Base-by-base conservation (phyloP, 2,329 filamentous ascomycete genomes). In the Shiraia sp. region DNA sequence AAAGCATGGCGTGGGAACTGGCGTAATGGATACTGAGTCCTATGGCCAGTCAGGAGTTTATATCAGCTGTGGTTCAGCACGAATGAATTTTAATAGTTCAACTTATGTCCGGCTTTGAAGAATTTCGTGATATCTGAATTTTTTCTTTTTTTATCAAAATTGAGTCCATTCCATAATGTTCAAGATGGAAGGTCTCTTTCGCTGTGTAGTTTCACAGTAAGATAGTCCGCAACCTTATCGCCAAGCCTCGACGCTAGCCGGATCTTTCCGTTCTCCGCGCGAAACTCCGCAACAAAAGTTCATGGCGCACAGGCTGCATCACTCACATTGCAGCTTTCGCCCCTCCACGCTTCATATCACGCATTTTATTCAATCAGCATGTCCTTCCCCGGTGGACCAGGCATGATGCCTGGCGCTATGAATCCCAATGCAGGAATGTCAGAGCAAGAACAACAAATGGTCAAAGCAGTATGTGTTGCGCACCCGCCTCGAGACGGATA, bases 381-480 rank as follows among this genome's bases (percentile, higher is more conserved):
- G 65, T 57, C 64, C 26, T 63, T 68, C 36, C 64, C 66, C 36
- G 57, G 58, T 23, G 54, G 51, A 3, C 46, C 53, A 27, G 55
- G 46, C 42, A 49, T 51, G 24, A 45, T 61, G 50, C 61, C 57
- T 31, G 47, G 48, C 4, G 49, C 51, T 29, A 57, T 63, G 60
- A 61, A 67, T 37, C 61, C 62, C 7, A 68, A 61, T 32, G 65
- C 64, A 6, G 68, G 68, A 33, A 66, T 71, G 62, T 63, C 61
- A 1, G 68, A 70, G 38, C 73, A 78, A 55, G 72, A 76, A 57
- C 68, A 72, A 59, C 67, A 72, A 51, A 75, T 76, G 70, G 71
- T 76, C 46, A 77, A 75, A 61, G 61, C 62, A 49, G 73, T 76
- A 63, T 38, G 65, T 31, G 10, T 37, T 16, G 12, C 40, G 23